Percentiles rank a stretch among this genome's conserved stretches.
phyloP scores from a whole-genome alignment of 2,329 filamentous ascomycete genomes.

The Trichoderma citrinoviride region DNA sequence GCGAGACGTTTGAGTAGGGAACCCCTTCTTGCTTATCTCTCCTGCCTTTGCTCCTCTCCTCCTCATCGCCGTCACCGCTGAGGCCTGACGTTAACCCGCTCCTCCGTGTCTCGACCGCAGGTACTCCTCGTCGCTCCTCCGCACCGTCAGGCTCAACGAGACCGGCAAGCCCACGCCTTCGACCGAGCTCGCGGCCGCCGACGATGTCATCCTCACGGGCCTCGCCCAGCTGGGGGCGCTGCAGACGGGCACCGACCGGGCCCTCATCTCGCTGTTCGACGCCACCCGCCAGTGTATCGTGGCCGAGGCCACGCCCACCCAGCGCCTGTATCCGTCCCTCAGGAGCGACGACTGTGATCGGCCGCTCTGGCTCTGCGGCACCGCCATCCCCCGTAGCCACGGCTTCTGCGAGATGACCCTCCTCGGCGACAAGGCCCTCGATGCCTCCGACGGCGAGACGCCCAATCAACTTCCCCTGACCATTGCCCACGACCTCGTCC shows the following conservation, averaged over 20 bases:
- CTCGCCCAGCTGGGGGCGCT: conserved; percentile 50
- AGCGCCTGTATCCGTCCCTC: conserved; percentile 34
- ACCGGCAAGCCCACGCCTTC: conserved; percentile 27
- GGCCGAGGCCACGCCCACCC: conserved; percentile 47
- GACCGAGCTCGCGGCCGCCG: conserved; percentile 30
- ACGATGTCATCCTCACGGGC: conserved; percentile 45
- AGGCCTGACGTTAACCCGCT: background rate
- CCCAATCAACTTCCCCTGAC: conserved; percentile 33
- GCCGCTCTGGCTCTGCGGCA: conserved; percentile 33
- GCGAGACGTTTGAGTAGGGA: conserved; percentile 34
- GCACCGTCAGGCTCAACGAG: conserved; percentile 27
- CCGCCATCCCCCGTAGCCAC: conserved; percentile 32
- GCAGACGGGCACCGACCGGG: conserved; percentile 42
- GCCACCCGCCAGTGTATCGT: conserved; percentile 47
- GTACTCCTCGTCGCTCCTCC: conserved; percentile 22
- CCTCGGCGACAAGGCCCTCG: background rate
- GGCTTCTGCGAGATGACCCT: conserved; percentile 31
- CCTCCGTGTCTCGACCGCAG: conserved; percentile 2
- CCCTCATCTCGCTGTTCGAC: conserved; percentile 53
- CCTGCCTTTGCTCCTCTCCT: background rate
- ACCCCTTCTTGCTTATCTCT: background rate
- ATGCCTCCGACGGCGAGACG: background rate
- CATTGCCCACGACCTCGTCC: conserved; percentile 36
- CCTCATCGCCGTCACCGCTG: background rate
- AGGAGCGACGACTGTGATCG: conserved; percentile 20